A percentile compares a stretch with the other conserved stretches of the same genome.
Evolutionary conservation across 768 basidiomycete species (phyloP).

Genomic region (Ephemerocybe angulata): DNA sequence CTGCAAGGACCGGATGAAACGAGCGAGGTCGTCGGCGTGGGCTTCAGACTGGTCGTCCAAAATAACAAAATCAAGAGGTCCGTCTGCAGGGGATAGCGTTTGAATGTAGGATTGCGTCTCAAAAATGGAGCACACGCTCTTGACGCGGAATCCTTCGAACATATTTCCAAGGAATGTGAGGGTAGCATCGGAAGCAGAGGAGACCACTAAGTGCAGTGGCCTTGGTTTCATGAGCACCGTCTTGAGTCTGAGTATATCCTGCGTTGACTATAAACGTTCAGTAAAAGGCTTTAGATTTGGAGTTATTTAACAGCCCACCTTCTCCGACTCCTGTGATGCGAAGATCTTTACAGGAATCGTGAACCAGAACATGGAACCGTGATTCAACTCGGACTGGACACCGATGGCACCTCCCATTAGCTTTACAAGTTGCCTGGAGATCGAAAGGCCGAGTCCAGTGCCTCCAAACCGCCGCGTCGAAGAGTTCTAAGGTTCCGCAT

Average conservation of each 20-base stretch:
- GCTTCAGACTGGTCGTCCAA: conserved; percentile 64
- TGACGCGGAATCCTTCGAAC: conserved; percentile 51
- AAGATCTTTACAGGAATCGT: conserved; percentile 63
- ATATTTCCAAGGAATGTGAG: conserved; percentile 52
- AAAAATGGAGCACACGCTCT: conserved; percentile 38
- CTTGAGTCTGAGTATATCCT: conserved; percentile 46
- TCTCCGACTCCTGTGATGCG: conserved; percentile 52
- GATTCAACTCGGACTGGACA: conserved; percentile 59
- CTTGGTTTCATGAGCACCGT: conserved; percentile 44
- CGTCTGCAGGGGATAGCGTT: conserved; percentile 24
- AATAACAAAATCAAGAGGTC: conserved; percentile 58
- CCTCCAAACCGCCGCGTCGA: conserved; percentile 75
- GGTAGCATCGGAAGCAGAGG: conserved; percentile 58
- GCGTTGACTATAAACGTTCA: conserved; percentile 32
- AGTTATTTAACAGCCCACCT: conserved; percentile 31
- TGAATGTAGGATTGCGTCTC: conserved; percentile 44
- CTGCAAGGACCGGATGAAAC: conserved; percentile 39
- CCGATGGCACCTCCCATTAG: conserved; percentile 75
- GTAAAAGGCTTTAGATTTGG: conserved; percentile 1
- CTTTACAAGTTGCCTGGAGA: conserved; percentile 70
- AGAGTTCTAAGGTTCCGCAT: conserved; percentile 47
- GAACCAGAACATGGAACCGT: conserved; percentile 72
- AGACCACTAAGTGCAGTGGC: conserved; percentile 50
- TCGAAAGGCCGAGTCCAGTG: conserved; percentile 72
- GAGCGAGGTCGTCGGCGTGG: conserved; percentile 54